Evolutionary conservation across 306 rosid species (phyloP).

Genomic region (Quercus mongolica): DNA sequence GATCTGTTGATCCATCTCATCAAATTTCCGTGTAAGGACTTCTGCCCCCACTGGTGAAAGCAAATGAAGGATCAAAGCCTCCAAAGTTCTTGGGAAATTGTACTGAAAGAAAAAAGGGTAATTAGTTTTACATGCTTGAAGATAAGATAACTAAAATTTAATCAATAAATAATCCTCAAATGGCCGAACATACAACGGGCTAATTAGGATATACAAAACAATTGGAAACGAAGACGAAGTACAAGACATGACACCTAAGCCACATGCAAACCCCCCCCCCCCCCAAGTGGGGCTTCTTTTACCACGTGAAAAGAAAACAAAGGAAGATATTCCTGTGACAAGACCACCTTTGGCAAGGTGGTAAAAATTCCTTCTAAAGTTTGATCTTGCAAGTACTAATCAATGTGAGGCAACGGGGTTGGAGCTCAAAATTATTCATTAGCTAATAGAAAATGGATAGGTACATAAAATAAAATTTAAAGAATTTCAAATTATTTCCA

Average conservation of each 20-base stretch:
- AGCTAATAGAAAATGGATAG: background rate
- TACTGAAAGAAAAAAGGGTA: constrained; percentile 43
- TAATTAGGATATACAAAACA: constrained; percentile 1
- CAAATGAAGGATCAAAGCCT: constrained; percentile 81
- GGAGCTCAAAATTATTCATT: background rate
- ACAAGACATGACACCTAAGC: constrained; percentile 17
- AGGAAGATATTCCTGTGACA: background rate
- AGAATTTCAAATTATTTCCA: background rate
- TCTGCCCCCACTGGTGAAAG: constrained; percentile 90
- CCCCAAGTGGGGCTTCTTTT: too few species aligned
- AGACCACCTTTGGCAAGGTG: background rate
- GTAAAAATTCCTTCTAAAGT: background rate
- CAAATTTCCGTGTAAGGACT: constrained; percentile 86
- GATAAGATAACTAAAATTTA: background rate
- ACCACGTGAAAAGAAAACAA: background rate
- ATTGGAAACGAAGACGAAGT: constrained; percentile 7
- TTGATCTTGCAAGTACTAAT: background rate
- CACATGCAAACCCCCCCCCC: too few species aligned
- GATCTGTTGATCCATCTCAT: constrained; percentile 71
- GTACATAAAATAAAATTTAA: background rate
- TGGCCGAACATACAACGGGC: constrained; percentile 5
- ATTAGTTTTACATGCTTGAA: constrained; percentile 22
- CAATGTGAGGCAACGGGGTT: background rate
- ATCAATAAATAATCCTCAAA: constrained; percentile 16
- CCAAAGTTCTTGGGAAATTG: constrained; percentile 85